Base-by-base conservation (phyloP, 441 rosid genomes). In the Flueggea neowawraea region DNA sequence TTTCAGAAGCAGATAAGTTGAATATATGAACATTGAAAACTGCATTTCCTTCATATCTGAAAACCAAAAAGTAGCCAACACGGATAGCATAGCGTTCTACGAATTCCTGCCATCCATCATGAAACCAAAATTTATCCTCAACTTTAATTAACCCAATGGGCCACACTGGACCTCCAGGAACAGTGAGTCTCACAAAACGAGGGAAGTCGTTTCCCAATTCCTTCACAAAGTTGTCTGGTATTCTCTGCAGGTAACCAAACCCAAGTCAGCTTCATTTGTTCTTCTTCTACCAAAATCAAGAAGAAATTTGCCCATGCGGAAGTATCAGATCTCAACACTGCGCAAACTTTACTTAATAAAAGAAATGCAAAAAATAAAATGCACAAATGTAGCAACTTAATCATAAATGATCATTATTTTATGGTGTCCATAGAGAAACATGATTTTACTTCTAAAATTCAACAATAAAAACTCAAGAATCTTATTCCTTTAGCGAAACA, bases 51-150 rank as follows among this genome's bases (percentile, higher is more conserved):
- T 95, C 96, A 41, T 89, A 95, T 91, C 93, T 84, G 81, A 91
- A 95, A 66, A 90, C 77, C 74, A 95, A 70, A 72, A 95, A 82
- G 80, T 86, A 95, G 54, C 99, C 99, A 69, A 88, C 72, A 62
- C 90, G 81, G 39, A 95, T 91, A 57, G 80, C 73, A 75, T 88
- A 95, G 48, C 91, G 91, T 60, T 90, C 93, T 31, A 87, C 82
- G 78, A 95, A 91, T 65, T 87, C 97, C 70, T 81, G 90, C 99
- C 98, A 95, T 58, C 91, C 97, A 52, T 88, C 95, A 67, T 85
- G 84, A 75, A 95, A 85, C 98, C 97, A 95, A 55, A 85, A 75
- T 75, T 84, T 91, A 84, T 84, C 78, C 53, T 90, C 93, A 48
- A 70, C 76, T 82, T 85, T 88, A 65, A 72, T 73, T 68, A 95